These are phyloP conservation scores for Hyphopichia homilentoma DNA, from an alignment of 805 yeast genomes.

Conservation along the genomic window DNA sequence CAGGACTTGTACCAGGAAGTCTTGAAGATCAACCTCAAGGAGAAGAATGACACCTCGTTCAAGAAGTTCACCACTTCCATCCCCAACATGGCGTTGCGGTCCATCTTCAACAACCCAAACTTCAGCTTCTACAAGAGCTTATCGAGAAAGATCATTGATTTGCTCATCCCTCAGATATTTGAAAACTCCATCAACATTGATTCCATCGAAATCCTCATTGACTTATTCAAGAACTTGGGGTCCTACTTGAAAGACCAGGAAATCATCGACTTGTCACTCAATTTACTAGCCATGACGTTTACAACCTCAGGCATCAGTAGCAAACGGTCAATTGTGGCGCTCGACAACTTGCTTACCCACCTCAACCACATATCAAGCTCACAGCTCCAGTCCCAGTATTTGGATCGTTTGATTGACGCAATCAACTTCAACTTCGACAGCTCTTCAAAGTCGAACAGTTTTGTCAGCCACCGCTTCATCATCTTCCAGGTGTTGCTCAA, in stretches of 20 bases:
- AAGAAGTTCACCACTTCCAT: constrained; percentile 43
- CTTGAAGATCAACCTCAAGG: constrained; percentile 5
- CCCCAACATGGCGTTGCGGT: constrained; percentile 50
- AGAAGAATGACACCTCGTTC: constrained; percentile 14
- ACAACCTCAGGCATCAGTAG: constrained; percentile 42
- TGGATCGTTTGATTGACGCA: constrained; percentile 13
- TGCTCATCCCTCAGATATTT: constrained; percentile 37
- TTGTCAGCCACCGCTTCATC: constrained; percentile 9
- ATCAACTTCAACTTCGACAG: constrained; percentile 9
- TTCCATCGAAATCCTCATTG: constrained; percentile 57
- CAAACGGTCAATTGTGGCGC: constrained; percentile 47
- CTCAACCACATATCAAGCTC: constrained; percentile 4
- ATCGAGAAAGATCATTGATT: constrained; percentile 29
- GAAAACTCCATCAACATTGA: constrained; percentile 44
- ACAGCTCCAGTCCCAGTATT: background rate
- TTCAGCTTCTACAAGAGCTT: constrained; percentile 19
- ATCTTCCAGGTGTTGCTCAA: constrained; percentile 8
- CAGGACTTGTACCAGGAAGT: constrained; percentile 21
- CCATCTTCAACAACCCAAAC: constrained; percentile 33
- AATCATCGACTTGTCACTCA: constrained; percentile 17
- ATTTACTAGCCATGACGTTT: constrained; percentile 35
- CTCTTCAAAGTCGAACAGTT: background rate
- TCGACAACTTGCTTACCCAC: constrained; percentile 37
- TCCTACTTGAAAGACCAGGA: constrained; percentile 34
- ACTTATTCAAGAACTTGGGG: constrained; percentile 50